Evolutionary conservation across 2,329 filamentous ascomycete species (phyloP).

Genomic region (Penicillium sp.): DNA sequence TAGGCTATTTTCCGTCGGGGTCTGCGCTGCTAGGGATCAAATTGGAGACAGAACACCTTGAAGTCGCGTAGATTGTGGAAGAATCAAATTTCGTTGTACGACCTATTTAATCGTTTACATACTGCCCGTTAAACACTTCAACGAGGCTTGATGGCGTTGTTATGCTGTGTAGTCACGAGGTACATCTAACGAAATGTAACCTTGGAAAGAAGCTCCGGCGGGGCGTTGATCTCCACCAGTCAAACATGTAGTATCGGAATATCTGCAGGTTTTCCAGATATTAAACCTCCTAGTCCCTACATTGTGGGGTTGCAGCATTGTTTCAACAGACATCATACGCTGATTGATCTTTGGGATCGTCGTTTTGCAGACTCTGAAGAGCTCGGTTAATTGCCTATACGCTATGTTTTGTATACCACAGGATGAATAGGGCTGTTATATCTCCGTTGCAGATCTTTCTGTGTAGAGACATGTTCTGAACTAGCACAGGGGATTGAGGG

Average conservation of each 20-base stretch:
- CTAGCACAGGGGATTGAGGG: not conserved
- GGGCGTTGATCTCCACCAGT: constrained; percentile 6
- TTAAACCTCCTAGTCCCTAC: not conserved
- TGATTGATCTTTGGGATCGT: not conserved
- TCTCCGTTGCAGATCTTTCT: not conserved
- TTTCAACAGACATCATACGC: not conserved
- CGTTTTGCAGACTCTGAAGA: no score
- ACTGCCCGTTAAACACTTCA: not conserved
- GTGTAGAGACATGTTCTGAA: not conserved
- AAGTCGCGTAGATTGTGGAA: not conserved
- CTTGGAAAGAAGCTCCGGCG: constrained; percentile 1
- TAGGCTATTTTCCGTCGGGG: not conserved
- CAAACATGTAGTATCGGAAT: not conserved
- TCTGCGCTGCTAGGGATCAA: not conserved
- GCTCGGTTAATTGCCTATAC: no score
- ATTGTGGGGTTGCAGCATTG: not conserved
- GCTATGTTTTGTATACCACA: not conserved
- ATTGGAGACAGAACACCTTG: not conserved
- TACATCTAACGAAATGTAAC: not conserved
- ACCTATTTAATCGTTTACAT: not conserved
- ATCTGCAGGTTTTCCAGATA: not conserved
- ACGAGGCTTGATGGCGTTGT: not conserved
- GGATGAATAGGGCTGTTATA: not conserved
- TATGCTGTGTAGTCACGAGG: not conserved
- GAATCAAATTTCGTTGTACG: not conserved